Conservation (phyloP, 345 rosid genomes). For the Dipteronia sinensis region DNA sequence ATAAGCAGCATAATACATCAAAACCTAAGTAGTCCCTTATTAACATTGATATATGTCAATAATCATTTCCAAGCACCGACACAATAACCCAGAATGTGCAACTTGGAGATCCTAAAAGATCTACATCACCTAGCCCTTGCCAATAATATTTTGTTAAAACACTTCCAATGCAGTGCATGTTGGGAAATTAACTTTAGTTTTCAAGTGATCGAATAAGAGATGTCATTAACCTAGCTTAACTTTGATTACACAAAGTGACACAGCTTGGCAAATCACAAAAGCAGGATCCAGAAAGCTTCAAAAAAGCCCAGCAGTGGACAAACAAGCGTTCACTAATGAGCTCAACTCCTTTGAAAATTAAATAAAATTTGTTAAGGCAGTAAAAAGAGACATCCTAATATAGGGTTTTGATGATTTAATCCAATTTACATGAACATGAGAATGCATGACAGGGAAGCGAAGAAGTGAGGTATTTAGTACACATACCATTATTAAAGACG, state of each 20-base stretch:
- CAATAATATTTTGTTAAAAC: not conserved
- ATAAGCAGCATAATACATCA: not conserved
- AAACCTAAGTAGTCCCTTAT: not conserved
- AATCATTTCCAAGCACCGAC: not conserved
- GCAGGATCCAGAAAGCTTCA: not conserved
- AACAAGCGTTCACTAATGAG: not conserved
- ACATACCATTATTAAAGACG: conserved; percentile 22
- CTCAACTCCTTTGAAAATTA: not conserved
- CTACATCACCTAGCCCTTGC: not conserved
- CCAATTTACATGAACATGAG: conserved; percentile 1
- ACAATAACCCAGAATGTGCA: not conserved
- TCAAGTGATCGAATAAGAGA: not conserved
- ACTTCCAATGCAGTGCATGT: not conserved
- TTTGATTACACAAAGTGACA: not conserved
- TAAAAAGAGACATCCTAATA: not conserved
- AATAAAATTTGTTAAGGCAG: not conserved
- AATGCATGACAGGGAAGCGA: not conserved
- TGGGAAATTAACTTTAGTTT: not conserved
- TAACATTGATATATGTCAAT: not conserved
- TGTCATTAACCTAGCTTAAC: not conserved
- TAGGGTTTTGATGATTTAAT: not conserved
- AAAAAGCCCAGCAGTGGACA: not conserved
- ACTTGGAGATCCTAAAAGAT: not conserved
- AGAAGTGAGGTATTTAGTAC: not conserved
- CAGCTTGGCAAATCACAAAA: not conserved